Evolutionary conservation across 768 basidiomycete genomes (phyloP).

Genomic region (Kwoniella sp.): DNA sequence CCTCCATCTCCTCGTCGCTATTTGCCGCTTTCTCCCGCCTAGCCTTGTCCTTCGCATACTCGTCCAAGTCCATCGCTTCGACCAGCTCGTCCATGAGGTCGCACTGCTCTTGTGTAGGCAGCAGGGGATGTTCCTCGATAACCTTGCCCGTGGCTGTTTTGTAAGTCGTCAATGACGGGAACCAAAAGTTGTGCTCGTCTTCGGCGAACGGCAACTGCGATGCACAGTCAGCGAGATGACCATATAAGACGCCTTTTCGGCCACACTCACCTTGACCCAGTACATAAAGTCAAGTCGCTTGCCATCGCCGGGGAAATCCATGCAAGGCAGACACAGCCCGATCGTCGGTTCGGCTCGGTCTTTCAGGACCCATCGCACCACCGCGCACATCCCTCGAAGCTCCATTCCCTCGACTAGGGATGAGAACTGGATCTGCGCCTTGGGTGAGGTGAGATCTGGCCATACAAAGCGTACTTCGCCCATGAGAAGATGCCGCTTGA

Average conservation of each 20-base stretch:
- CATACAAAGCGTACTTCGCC: slow-evolving; percentile 82
- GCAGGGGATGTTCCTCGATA: slow-evolving; percentile 60
- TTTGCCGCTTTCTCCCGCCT: slow-evolving; percentile 55
- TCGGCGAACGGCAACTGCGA: slow-evolving; percentile 92
- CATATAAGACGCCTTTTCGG: no score
- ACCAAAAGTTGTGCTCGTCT: slow-evolving; percentile 80
- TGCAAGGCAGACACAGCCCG: slow-evolving; percentile 68
- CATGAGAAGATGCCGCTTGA: slow-evolving; percentile 75
- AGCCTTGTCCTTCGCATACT: slow-evolving; percentile 58
- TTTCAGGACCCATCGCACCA: slow-evolving; percentile 73
- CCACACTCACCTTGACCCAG: slow-evolving; percentile 66
- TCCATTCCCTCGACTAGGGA: slow-evolving; percentile 81
- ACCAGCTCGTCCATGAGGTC: slow-evolving; percentile 77
- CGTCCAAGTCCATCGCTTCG: slow-evolving; percentile 80
- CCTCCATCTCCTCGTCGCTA: slow-evolving; percentile 7
- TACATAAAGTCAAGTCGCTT: slow-evolving; percentile 66
- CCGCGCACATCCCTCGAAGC: slow-evolving; percentile 63
- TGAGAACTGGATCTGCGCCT: slow-evolving; percentile 77
- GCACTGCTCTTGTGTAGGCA: slow-evolving; percentile 48
- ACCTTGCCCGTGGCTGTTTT: slow-evolving; percentile 69
- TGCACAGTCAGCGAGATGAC: not conserved
- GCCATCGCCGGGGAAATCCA: slow-evolving; percentile 53
- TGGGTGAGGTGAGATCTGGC: slow-evolving; percentile 63
- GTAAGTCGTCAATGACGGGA: slow-evolving; percentile 71
- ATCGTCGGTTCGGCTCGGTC: slow-evolving; percentile 77